Conservation (phyloP, 176 grass and related monocot genomes). For the Avena atlantica region DNA sequence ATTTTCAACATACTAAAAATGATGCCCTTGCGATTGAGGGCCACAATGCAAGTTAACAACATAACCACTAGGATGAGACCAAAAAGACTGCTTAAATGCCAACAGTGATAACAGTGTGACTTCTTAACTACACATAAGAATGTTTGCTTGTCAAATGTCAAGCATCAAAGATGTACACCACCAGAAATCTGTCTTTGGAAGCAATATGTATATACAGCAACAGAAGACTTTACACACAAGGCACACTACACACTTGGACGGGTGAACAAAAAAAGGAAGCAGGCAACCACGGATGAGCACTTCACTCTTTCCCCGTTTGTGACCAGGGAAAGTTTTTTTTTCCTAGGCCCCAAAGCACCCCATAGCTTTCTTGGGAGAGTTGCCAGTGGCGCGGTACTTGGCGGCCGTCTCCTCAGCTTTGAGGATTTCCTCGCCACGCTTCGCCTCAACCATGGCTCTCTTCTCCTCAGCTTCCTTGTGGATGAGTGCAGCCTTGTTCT, state of each 20-base stretch:
- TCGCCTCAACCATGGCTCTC: slow-evolving; percentile 76
- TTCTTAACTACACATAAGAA: slow-evolving; percentile 72
- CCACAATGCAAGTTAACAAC: not conserved
- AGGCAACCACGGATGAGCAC: slow-evolving; percentile 24
- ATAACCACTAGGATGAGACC: slow-evolving; percentile 11
- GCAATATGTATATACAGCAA: slow-evolving; percentile 68
- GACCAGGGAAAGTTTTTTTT: not conserved
- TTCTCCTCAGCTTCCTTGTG: slow-evolving; percentile 96
- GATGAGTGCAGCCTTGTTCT: slow-evolving; percentile 77
- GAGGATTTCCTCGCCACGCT: slow-evolving; percentile 66
- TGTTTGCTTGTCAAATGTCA: slow-evolving; percentile 44
- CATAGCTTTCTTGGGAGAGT: slow-evolving; percentile 79
- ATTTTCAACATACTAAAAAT: not conserved
- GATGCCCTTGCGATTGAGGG: not conserved
- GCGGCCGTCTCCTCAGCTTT: slow-evolving; percentile 85
- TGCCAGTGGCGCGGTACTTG: slow-evolving; percentile 83
- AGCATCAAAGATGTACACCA: slow-evolving; percentile 68
- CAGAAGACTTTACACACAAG: slow-evolving; percentile 62
- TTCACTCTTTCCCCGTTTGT: not conserved
- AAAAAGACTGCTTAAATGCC: slow-evolving; percentile 50
- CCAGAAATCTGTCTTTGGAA: slow-evolving; percentile 58
- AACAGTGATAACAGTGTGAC: slow-evolving; percentile 58
- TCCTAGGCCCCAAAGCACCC: slow-evolving; percentile 81
- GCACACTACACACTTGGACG: slow-evolving; percentile 50
- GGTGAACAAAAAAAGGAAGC: slow-evolving; percentile 31